phyloP scores from a whole-genome alignment of 495 filamentous ascomycete species.

The Entonaema liquescens region DNA sequence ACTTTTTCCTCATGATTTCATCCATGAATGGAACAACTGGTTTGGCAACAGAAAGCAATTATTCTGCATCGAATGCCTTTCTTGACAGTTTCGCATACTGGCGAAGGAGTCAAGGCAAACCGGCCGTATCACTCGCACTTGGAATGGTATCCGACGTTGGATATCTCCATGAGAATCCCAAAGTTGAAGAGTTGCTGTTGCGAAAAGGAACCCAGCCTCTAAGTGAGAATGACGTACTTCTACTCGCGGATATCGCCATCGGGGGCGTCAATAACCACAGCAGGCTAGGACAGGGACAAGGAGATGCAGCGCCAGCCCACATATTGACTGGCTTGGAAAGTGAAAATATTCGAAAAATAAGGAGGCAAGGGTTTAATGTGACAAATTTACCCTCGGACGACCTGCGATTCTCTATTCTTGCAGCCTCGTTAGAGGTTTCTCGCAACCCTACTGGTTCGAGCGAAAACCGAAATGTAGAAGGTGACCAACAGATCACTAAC shows the following conservation, averaged over 20 bases:
- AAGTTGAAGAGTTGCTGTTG: constrained; percentile 40
- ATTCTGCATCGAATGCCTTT: not conserved
- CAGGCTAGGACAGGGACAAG: not conserved
- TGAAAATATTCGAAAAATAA: not conserved
- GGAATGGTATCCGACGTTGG: constrained; percentile 44
- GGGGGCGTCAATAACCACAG: not conserved
- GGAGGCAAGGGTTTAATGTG: not conserved
- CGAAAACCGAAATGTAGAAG: not conserved
- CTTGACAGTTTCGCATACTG: not conserved
- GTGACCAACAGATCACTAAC: not conserved
- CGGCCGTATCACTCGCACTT: constrained; percentile 28
- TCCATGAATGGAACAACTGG: constrained; percentile 47
- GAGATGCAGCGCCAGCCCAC: not conserved
- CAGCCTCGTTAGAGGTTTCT: not conserved
- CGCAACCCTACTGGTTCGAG: not conserved
- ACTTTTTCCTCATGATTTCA: constrained; percentile 51
- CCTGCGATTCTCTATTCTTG: not conserved
- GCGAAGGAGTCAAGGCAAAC: constrained; percentile 26
- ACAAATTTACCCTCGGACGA: not conserved
- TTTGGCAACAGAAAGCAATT: constrained; percentile 47
- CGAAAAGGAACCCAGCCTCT: constrained; percentile 42
- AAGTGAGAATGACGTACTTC: not conserved
- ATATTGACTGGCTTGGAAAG: not conserved
- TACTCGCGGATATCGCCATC: not conserved
- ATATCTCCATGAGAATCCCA: constrained; percentile 45